Conservation (phyloP, 768 basidiomycete species). For the Calocera viscosa region DNA sequence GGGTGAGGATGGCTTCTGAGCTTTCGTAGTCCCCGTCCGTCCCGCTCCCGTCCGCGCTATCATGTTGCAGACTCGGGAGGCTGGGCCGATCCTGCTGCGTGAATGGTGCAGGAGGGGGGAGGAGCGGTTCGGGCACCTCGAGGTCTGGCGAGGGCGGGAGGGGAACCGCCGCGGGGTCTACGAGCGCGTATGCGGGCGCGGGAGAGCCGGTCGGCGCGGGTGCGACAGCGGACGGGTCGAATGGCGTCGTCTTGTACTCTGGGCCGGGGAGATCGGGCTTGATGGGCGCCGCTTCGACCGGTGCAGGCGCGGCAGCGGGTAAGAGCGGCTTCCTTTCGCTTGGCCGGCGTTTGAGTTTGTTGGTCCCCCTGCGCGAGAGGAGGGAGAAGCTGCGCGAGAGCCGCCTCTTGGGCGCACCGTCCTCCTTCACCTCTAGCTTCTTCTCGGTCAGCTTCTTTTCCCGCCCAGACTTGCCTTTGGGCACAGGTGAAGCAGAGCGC, state of each 20-base stretch:
- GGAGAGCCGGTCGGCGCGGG: neutral
- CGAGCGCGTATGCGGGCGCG: neutral
- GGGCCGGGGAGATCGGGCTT: neutral
- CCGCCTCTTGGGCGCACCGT: neutral
- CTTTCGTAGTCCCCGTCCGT: too few relatives aligned
- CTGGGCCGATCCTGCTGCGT: neutral
- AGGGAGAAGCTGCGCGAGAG: neutral
- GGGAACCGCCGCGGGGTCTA: neutral
- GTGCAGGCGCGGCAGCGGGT: neutral
- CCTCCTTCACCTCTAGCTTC: neutral
- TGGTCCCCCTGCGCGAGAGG: neutral
- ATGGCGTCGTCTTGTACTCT: constrained; percentile 5
- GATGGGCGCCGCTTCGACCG: neutral
- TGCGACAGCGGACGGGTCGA: neutral
- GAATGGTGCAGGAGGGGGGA: neutral
- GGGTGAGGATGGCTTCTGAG: too few relatives aligned
- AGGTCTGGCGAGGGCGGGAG: neutral
- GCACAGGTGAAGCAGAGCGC: neutral
- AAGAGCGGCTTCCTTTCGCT: neutral
- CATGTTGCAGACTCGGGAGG: neutral
- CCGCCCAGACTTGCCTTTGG: neutral
- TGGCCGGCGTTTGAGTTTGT: neutral
- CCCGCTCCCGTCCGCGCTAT: too few relatives aligned
- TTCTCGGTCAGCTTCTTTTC: neutral
- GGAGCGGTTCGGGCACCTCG: neutral